phyloP scores from a whole-genome alignment of 352 stramenopile genomes.

The Globisporangium alternatum region DNA sequence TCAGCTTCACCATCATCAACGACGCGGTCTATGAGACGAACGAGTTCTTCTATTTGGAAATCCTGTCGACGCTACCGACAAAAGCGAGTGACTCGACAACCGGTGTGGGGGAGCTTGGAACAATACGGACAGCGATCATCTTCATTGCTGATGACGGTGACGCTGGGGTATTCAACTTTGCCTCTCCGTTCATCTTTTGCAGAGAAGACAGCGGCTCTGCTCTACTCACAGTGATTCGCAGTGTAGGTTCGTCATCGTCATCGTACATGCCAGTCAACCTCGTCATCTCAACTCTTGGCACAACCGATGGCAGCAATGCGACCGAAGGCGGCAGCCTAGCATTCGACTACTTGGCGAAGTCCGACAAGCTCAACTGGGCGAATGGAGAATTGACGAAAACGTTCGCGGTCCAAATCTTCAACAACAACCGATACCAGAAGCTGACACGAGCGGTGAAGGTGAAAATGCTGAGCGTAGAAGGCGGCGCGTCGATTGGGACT shows the following conservation, averaged over 20 bases:
- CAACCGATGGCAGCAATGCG: conserved; percentile 48
- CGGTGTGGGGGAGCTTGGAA: conserved; percentile 37
- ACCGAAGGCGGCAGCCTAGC: conserved; percentile 55
- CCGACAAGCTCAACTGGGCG: conserved; percentile 49
- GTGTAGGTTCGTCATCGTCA: conserved; percentile 49
- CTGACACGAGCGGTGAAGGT: conserved; percentile 49
- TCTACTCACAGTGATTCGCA: conserved; percentile 50
- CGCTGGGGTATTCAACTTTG: conserved; percentile 62
- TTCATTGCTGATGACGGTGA: conserved; percentile 65
- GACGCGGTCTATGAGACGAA: conserved; percentile 57
- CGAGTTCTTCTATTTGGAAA: conserved; percentile 65
- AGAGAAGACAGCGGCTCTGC: conserved; percentile 63
- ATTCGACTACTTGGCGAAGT: conserved; percentile 60
- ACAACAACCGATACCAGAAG: conserved; percentile 63
- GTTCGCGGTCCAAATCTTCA: conserved; percentile 66
- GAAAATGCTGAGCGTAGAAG: conserved; percentile 39
- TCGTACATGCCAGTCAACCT: conserved; percentile 57
- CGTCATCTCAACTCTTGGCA: conserved; percentile 38
- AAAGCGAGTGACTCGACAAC: conserved; percentile 30
- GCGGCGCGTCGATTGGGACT: conserved; percentile 48
- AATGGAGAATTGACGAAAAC: conserved; percentile 50
- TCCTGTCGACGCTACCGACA: conserved; percentile 30
- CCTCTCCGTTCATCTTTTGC: conserved; percentile 48
- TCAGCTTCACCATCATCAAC: conserved; percentile 55
- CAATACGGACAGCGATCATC: conserved; percentile 26